Conservation (phyloP, 2,329 filamentous ascomycete species). For the Phaeosphaeriaceae sp. region DNA sequence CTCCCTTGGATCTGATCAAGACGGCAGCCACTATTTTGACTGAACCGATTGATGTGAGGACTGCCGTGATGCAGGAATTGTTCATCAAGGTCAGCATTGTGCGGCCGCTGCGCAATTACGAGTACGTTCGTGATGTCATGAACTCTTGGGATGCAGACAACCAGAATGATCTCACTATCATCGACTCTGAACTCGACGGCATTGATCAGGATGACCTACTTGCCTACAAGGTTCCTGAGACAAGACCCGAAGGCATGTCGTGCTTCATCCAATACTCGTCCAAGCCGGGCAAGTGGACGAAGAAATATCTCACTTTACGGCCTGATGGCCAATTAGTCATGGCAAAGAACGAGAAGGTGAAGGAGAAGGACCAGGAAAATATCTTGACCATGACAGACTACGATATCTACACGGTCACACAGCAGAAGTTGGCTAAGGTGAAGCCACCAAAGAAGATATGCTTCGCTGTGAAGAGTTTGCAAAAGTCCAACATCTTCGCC, state of each 20-base stretch:
- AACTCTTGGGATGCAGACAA: slow-evolving; percentile 90
- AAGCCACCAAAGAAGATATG: slow-evolving; percentile 86
- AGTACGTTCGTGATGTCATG: slow-evolving; percentile 84
- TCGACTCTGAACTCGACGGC: slow-evolving; percentile 62
- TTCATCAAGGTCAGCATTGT: slow-evolving; percentile 80
- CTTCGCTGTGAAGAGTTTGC: slow-evolving; percentile 89
- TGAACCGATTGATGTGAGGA: slow-evolving; percentile 68
- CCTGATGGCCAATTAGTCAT: slow-evolving; percentile 73
- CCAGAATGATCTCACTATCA: slow-evolving; percentile 76
- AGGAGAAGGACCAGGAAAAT: slow-evolving; percentile 67
- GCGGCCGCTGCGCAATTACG: slow-evolving; percentile 82
- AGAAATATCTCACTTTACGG: slow-evolving; percentile 78
- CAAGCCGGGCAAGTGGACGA: slow-evolving; percentile 85
- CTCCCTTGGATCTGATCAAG: slow-evolving; percentile 73
- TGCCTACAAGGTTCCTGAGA: slow-evolving; percentile 66
- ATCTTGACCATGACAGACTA: slow-evolving; percentile 91
- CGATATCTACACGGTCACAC: slow-evolving; percentile 83
- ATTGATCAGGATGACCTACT: slow-evolving; percentile 69
- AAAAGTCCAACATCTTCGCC: slow-evolving; percentile 84
- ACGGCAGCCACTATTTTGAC: slow-evolving; percentile 70
- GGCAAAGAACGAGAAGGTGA: slow-evolving; percentile 71
- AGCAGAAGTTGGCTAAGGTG: slow-evolving; percentile 72
- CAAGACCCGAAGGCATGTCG: slow-evolving; percentile 70
- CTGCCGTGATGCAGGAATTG: slow-evolving; percentile 77
- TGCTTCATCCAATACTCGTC: slow-evolving; percentile 82